Conservation (phyloP, 108 stramenopile genomes). For the Thalassiosira profunda region DNA sequence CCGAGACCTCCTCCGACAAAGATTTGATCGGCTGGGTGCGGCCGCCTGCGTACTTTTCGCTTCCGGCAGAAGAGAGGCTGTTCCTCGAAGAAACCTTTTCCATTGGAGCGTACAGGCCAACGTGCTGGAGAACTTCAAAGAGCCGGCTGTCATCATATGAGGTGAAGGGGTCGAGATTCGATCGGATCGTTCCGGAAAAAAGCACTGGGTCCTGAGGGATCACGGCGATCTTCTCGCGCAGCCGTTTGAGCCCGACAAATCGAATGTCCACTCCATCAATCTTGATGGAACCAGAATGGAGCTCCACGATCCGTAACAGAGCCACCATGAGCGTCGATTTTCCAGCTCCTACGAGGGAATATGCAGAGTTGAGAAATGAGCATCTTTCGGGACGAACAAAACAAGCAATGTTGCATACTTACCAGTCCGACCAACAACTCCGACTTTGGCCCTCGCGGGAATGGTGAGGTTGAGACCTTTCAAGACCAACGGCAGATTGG, state of each 20-base stretch:
- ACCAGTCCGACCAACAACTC: constrained; percentile 89
- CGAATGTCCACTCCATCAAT: constrained; percentile 93
- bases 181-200: constrained; percentile 89
- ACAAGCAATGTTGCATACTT: constrained; percentile 18
- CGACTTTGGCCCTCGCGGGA: constrained; percentile 76
- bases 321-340: constrained; percentile 93
- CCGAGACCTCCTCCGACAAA: constrained; percentile 75
- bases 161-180: constrained; percentile 95
- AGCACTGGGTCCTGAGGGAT: constrained; percentile 98
- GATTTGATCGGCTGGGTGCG: constrained; percentile 56
- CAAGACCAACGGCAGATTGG: constrained; percentile 86
- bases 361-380: constrained; percentile 6
- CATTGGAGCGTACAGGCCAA: constrained; percentile 51
- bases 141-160: constrained; percentile 61
- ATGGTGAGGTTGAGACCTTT: constrained; percentile 85
- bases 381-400: not conserved
- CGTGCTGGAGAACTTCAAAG: constrained; percentile 70
- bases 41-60: constrained; percentile 21
- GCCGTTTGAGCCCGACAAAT: constrained; percentile 71
- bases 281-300: constrained; percentile 68
- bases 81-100: constrained; percentile 31
- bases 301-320: constrained; percentile 79
- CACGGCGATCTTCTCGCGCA: constrained; percentile 87
- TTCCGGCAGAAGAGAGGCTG: constrained; percentile 34
- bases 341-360: constrained; percentile 72